Evolutionary conservation across 352 stramenopile genomes (phyloP).

Genomic region (Phytophthora constricta): DNA sequence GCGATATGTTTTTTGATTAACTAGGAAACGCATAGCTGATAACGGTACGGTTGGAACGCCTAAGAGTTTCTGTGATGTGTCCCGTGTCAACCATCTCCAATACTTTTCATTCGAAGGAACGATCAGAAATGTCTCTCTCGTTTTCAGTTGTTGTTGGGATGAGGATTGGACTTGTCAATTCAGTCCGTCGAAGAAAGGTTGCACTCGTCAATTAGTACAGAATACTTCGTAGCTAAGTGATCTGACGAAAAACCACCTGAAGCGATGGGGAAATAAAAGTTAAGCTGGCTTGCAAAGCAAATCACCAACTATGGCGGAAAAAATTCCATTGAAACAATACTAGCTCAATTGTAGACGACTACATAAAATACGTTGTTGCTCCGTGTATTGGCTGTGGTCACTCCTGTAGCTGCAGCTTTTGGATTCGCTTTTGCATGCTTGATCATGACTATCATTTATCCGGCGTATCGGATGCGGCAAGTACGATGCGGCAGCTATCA

Average conservation of each 20-base stretch:
- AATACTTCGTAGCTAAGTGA: too few relatives aligned
- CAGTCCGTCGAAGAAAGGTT: too few relatives aligned
- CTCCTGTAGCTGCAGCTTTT: constrained; percentile 9
- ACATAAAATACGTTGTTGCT: not conserved
- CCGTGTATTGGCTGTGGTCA: not conserved
- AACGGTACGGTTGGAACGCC: too few relatives aligned
- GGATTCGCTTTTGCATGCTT: not conserved
- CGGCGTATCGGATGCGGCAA: not conserved
- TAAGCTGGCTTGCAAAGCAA: not conserved
- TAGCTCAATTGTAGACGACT: constrained; percentile 10
- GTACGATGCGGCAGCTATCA: not conserved
- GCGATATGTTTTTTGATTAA: too few relatives aligned
- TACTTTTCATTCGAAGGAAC: too few relatives aligned
- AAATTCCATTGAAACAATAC: constrained; percentile 10
- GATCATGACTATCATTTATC: not conserved
- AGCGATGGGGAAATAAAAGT: not conserved
- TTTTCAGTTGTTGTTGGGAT: too few relatives aligned
- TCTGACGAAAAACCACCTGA: not conserved
- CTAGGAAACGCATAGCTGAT: too few relatives aligned
- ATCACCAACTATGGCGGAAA: constrained; percentile 5
- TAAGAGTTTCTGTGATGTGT: too few relatives aligned
- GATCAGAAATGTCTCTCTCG: too few relatives aligned
- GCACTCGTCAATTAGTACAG: too few relatives aligned
- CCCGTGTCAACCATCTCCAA: too few relatives aligned
- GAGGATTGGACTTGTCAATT: too few relatives aligned